phyloP scores from a whole-genome alignment of 495 filamentous ascomycete species.

The Letharia columbiana region DNA sequence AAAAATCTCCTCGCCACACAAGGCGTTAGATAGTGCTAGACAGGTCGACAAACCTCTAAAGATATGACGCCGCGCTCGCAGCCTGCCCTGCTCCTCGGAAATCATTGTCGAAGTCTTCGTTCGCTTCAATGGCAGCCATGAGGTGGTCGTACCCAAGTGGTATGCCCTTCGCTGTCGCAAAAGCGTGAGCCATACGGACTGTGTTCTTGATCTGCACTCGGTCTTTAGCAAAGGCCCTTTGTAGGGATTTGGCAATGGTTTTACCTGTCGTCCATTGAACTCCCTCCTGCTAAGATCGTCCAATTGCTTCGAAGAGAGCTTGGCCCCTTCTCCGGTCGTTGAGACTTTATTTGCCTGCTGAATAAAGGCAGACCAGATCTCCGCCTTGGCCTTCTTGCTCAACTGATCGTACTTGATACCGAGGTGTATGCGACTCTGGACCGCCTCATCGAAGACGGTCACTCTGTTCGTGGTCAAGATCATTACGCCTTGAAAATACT shows the following conservation, averaged over 20 bases:
- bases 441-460: conserved; percentile 42
- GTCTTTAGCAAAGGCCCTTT: not conserved
- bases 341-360: conserved; percentile 17
- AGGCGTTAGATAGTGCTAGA: not conserved
- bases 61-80: conserved; percentile 17
- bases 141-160: conserved; percentile 22
- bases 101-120: conserved; percentile 24
- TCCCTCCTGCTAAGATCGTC: conserved; percentile 17
- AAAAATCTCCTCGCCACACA: not conserved
- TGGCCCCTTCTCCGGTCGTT: conserved; percentile 9
- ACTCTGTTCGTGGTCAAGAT: conserved; percentile 50
- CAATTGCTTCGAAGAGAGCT: conserved; percentile 10
- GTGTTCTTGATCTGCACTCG: conserved; percentile 19
- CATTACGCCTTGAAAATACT: conserved; percentile 52
- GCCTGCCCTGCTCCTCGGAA: conserved; percentile 16
- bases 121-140: conserved; percentile 20
- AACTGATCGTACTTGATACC: conserved; percentile 24
- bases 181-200: conserved; percentile 24
- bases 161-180: conserved; percentile 17
- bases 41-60: not conserved
- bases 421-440: conserved; percentile 45
- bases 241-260: not conserved
- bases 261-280: conserved; percentile 25
- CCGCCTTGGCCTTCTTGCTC: conserved; percentile 20
- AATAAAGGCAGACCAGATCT: conserved; percentile 24